A percentile compares a stretch with the other conserved stretches of the same genome.
These are phyloP conservation scores for Capsicum rhomboideum DNA, from an alignment of 257 asterid species.

Conservation along the genomic window DNA sequence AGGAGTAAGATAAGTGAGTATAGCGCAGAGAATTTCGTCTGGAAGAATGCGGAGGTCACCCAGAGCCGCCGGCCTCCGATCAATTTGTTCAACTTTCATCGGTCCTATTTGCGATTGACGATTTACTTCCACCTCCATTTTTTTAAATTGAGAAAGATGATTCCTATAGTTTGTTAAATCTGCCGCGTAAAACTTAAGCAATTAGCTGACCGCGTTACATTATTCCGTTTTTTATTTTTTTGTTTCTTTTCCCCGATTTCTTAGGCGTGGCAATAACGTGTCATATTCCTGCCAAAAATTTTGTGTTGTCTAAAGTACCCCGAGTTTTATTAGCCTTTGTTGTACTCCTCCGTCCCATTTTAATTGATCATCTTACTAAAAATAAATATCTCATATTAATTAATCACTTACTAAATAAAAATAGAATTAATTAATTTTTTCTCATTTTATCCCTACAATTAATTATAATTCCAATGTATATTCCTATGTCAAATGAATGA, in stretches of 20 bases:
- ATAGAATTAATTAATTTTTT: too few species aligned
- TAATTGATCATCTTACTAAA: too few species aligned
- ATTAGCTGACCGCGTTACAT: constrained; percentile 3
- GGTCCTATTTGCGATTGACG: constrained; percentile 8
- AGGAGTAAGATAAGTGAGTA: constrained; percentile 52
- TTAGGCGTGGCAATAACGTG: constrained; percentile 24
- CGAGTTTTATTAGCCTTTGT: not conserved
- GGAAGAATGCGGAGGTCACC: constrained; percentile 73
- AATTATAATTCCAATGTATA: too few species aligned
- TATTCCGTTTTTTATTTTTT: not conserved
- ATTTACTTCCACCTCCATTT: constrained; percentile 16
- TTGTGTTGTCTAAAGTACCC: too few species aligned
- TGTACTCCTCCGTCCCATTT: too few species aligned
- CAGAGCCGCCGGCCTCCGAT: constrained; percentile 71
- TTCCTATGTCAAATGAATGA: too few species aligned
- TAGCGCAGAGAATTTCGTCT: constrained; percentile 57
- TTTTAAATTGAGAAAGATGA: not conserved
- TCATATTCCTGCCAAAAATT: not conserved
- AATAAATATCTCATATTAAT: too few species aligned
- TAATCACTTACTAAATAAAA: too few species aligned
- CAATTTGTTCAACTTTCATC: constrained; percentile 15
- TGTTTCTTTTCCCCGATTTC: not conserved
- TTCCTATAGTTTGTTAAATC: not conserved
- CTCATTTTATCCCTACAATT: too few species aligned
- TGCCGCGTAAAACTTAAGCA: constrained; percentile 24